These are phyloP conservation scores for Nemophila menziesii DNA, from an alignment of 257 asterid genomes.

Conservation along the genomic window DNA sequence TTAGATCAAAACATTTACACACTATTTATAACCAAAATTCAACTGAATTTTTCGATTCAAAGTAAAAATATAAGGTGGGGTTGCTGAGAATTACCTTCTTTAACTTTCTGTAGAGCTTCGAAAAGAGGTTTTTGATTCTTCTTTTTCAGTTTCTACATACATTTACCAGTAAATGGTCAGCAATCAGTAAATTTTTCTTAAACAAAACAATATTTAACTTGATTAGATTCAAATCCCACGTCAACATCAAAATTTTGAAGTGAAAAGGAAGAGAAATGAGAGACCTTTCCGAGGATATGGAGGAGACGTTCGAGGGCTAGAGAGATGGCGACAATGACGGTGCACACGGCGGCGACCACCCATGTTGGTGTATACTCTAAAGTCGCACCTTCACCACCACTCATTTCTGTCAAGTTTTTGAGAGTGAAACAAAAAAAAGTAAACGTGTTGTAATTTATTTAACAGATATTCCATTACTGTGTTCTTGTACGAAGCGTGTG, in stretches of 20 bases:
- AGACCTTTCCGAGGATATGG: slow-evolving; percentile 64
- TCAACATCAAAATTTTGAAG: neutral
- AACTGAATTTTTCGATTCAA: neutral
- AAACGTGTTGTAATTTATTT: too few species aligned
- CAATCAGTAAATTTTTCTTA: neutral
- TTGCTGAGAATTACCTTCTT: slow-evolving; percentile 38
- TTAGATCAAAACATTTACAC: neutral
- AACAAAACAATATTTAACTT: neutral
- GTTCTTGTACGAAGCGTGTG: too few species aligned
- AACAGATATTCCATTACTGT: too few species aligned
- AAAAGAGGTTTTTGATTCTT: slow-evolving; percentile 60
- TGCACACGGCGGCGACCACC: slow-evolving; percentile 83
- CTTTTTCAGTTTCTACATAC: slow-evolving; percentile 53
- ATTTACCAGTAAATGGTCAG: slow-evolving; percentile 1
- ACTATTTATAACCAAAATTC: neutral
- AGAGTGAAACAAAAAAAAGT: too few species aligned
- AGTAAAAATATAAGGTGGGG: neutral
- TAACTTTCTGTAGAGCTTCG: slow-evolving; percentile 66
- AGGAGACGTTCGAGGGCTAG: slow-evolving; percentile 55
- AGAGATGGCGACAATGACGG: slow-evolving; percentile 61
- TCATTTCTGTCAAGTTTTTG: too few species aligned
- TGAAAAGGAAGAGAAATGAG: neutral
- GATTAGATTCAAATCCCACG: neutral
- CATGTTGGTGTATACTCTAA: slow-evolving; percentile 84
- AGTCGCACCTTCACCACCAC: slow-evolving; percentile 48